A percentile compares a stretch with the other conserved stretches of the same genome.
Evolutionary conservation across 1,139 yeast species (phyloP).

Genomic region (Blastobotrys aristatus): DNA sequence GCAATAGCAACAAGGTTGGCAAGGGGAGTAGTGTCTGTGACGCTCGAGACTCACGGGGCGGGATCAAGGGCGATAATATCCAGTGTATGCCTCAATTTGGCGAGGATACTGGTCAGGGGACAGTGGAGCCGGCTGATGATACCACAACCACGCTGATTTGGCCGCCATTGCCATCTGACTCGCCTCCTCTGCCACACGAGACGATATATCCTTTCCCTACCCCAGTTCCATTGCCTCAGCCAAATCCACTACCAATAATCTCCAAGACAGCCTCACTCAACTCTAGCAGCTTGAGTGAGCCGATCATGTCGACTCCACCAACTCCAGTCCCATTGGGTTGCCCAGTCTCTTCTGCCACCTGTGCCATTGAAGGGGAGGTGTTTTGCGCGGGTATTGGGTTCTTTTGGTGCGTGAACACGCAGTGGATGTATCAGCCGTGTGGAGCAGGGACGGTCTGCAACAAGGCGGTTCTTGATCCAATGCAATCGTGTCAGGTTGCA

Average conservation of each 20-base stretch:
- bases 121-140: neutral
- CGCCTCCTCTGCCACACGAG: too few species aligned
- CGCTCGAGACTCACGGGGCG: neutral
- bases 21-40: neutral
- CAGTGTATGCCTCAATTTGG: too few species aligned
- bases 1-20: neutral
- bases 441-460: constrained; percentile 8
- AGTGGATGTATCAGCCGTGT: constrained; percentile 5
- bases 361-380: neutral
- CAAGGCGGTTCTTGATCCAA: neutral
- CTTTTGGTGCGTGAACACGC: neutral
- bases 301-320: neutral
- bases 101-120: neutral
- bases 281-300: too few species aligned
- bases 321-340: neutral
- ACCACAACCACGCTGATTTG: neutral
- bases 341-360: neutral
- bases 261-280: neutral
- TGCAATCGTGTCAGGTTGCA: neutral
- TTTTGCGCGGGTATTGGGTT: constrained; percentile 3
- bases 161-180: neutral
- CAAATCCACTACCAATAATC: too few species aligned
- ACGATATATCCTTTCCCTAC: too few species aligned
- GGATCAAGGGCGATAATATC: neutral
- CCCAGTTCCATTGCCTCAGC: too few species aligned